phyloP scores from a whole-genome alignment of 805 yeast species.

The Cyberlindnera sargentensis region DNA sequence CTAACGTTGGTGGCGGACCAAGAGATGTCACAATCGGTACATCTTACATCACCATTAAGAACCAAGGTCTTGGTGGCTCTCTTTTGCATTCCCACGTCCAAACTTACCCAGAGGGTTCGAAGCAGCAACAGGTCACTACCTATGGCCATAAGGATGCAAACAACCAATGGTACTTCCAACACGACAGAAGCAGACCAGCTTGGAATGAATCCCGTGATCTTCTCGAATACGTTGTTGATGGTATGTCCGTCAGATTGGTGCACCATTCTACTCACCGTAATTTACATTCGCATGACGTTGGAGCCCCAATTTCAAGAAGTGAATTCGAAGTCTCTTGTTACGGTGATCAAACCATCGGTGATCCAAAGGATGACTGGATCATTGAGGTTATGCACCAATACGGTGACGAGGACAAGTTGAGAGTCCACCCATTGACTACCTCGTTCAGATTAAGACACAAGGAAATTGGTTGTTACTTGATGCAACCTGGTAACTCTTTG shows the following conservation, averaged over 20 bases:
- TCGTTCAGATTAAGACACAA: slow-evolving; percentile 69
- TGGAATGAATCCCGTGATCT: slow-evolving; percentile 21
- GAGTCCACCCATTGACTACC: slow-evolving; percentile 75
- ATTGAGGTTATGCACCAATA: slow-evolving; percentile 60
- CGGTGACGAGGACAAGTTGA: slow-evolving; percentile 43
- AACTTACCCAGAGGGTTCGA: slow-evolving; percentile 67
- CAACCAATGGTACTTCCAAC: slow-evolving; percentile 61
- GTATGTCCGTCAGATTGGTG: slow-evolving; percentile 52
- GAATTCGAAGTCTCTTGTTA: slow-evolving; percentile 81
- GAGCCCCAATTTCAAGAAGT: slow-evolving; percentile 55
- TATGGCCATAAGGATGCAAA: slow-evolving; percentile 70
- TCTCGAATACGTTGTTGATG: slow-evolving; percentile 37
- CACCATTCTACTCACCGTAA: slow-evolving; percentile 60
- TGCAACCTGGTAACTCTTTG: slow-evolving; percentile 71
- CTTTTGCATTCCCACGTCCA: slow-evolving; percentile 72
- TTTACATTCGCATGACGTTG: slow-evolving; percentile 64
- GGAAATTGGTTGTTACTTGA: slow-evolving; percentile 73
- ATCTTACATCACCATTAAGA: slow-evolving; percentile 36
- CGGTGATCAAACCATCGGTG: slow-evolving; percentile 60
- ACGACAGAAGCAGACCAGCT: slow-evolving; percentile 42
- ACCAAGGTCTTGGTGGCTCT: slow-evolving; percentile 72
- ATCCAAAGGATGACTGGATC: slow-evolving; percentile 70
- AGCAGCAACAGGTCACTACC: slow-evolving; percentile 74
- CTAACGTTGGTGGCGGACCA: slow-evolving; percentile 58
- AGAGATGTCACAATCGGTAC: slow-evolving; percentile 58